Conservation (phyloP, 495 filamentous ascomycete species). For the Letharia columbiana region DNA sequence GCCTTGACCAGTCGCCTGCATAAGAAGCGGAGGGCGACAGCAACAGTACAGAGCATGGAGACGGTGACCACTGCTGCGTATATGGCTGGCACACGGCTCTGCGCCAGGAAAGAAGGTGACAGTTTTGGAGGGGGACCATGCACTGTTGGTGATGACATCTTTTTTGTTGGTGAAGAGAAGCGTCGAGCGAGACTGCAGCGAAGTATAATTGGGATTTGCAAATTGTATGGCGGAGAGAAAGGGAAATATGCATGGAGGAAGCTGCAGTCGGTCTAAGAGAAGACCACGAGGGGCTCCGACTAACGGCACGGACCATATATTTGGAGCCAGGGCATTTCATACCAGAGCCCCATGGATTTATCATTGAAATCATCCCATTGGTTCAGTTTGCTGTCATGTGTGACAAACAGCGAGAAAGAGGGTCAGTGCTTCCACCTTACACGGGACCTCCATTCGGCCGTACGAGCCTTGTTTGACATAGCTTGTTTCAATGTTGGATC, state of each 20-base stretch:
- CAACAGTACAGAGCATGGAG: conserved; percentile 31
- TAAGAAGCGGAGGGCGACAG: conserved; percentile 28
- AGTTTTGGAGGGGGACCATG: background rate
- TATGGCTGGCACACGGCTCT: conserved; percentile 7
- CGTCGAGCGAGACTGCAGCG: background rate
- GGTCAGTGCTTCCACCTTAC: too few species aligned
- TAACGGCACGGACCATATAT: background rate
- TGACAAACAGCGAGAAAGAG: background rate
- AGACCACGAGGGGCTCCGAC: background rate
- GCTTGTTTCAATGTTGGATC: too few species aligned
- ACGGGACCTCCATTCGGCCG: too few species aligned
- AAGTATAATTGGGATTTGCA: background rate
- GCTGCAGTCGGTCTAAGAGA: background rate
- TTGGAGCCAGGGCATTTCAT: too few species aligned
- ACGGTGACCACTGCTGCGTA: conserved; percentile 8
- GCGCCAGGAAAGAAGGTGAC: conserved; percentile 1
- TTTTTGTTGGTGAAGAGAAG: background rate
- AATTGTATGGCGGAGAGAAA: background rate
- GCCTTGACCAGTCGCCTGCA: conserved; percentile 27
- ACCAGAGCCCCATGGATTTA: too few species aligned
- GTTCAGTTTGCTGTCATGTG: background rate
- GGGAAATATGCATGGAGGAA: background rate
- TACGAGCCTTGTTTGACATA: too few species aligned
- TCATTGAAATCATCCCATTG: background rate
- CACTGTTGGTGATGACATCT: background rate